Conservation (phyloP, 495 filamentous ascomycete genomes). For the Hyaloscypha variabilis region DNA sequence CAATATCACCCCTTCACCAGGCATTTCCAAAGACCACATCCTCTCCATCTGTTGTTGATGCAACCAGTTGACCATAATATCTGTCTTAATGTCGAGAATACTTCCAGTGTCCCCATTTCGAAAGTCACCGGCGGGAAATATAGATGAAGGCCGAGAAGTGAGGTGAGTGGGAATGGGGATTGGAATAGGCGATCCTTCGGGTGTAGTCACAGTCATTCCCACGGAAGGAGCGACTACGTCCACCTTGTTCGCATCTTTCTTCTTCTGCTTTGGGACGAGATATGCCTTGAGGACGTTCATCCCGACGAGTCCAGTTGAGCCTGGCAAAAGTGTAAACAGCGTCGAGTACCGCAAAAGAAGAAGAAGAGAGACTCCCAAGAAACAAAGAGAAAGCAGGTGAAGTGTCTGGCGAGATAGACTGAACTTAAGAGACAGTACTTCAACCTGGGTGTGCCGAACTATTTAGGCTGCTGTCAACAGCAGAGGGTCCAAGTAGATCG, state of each 20-base stretch:
- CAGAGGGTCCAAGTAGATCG: no score
- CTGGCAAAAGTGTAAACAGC: background rate
- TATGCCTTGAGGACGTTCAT: background rate
- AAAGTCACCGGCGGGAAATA: conserved; percentile 50
- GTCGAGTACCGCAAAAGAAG: no score
- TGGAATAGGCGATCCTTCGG: background rate
- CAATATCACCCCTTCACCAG: conserved; percentile 62
- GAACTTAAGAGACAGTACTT: background rate
- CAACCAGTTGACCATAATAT: conserved; percentile 65
- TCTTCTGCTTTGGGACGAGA: background rate
- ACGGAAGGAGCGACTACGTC: background rate
- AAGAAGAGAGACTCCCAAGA: no score
- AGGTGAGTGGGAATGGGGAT: no score
- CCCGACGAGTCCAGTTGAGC: background rate
- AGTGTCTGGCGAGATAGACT: background rate
- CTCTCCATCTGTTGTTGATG: conserved; percentile 60
- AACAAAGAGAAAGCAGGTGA: background rate
- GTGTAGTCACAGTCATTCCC: background rate
- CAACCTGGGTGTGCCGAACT: no score
- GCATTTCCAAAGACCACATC: conserved; percentile 56
- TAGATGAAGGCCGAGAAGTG: conserved; percentile 33
- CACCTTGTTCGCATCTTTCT: background rate
- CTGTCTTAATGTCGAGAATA: conserved; percentile 54
- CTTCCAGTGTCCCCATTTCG: conserved; percentile 42
- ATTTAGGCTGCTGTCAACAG: no score